Conservation (phyloP, 495 filamentous ascomycete genomes). For the Cercophora samala region DNA sequence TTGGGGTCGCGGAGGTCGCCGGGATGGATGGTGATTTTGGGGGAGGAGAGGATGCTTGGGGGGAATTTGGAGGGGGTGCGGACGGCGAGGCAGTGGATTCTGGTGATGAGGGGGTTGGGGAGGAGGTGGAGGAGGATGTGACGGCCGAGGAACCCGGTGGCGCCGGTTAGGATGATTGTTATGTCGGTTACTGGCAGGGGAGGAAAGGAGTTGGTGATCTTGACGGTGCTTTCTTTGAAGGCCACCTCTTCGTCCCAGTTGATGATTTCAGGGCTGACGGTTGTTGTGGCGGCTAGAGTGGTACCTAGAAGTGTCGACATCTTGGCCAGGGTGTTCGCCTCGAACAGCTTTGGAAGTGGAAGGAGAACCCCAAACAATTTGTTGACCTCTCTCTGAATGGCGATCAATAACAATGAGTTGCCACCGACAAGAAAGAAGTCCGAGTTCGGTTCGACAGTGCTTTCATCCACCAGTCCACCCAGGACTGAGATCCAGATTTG, state of each 20-base stretch:
- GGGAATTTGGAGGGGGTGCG: constrained; percentile 21
- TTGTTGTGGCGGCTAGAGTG: not conserved
- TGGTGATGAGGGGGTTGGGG: not conserved
- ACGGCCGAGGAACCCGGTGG: constrained; percentile 34
- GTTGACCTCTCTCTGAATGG: constrained; percentile 19
- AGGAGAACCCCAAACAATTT: constrained; percentile 6
- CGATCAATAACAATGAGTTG: constrained; percentile 28
- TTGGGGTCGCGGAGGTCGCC: constrained; percentile 32
- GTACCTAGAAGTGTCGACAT: constrained; percentile 16
- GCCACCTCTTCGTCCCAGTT: constrained; percentile 19
- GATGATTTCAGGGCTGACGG: not conserved
- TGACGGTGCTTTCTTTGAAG: not conserved
- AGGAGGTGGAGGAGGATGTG: constrained; percentile 17
- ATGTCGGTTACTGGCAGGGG: not conserved
- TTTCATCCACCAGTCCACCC: not conserved
- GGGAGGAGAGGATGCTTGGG: constrained; percentile 15
- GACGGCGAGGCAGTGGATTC: constrained; percentile 28
- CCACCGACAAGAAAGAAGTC: constrained; percentile 33
- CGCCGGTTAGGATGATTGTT: constrained; percentile 31
- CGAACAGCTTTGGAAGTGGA: constrained; percentile 20
- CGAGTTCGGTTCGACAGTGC: constrained; percentile 13
- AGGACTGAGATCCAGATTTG: constrained; percentile 33
- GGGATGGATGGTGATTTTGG: constrained; percentile 34
- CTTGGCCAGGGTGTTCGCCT: constrained; percentile 22
- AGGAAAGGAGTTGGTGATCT: not conserved